These are phyloP conservation scores for Astrothelium subdiscretum DNA, from an alignment of 495 filamentous ascomycete species.

Conservation along the genomic window DNA sequence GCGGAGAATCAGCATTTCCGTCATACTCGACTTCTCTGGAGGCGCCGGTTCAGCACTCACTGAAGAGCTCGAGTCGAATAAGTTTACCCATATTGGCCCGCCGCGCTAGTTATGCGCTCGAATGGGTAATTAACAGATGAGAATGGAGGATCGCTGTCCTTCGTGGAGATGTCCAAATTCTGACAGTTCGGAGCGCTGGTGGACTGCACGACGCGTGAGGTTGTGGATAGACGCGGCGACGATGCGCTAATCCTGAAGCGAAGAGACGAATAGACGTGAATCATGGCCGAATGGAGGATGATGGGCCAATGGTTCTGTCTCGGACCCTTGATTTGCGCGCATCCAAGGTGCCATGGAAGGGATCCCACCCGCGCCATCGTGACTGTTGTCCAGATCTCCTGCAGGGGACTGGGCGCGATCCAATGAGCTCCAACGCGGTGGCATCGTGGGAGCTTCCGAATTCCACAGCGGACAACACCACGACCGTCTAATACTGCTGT, in stretches of 20 bases:
- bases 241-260: background rate
- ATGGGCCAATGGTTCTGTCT: background rate
- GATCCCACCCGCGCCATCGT: no score
- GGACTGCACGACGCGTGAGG: background rate
- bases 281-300: no score
- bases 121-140: background rate
- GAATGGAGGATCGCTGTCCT: background rate
- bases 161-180: background rate
- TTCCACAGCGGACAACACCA: conserved; percentile 1
- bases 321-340: no score
- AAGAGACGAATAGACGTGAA: background rate
- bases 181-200: no score
- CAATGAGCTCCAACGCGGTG: background rate
- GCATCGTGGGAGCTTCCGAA: background rate
- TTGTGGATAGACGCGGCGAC: background rate
- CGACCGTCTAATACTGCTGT: background rate
- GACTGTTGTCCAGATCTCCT: background rate
- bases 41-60: conserved; percentile 38
- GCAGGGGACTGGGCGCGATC: background rate
- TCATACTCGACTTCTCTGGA: background rate
- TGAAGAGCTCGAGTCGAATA: conserved; percentile 86
- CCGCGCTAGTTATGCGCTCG: background rate
- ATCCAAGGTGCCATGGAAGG: no score
- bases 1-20: conserved; percentile 4
- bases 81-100: conserved; percentile 66